Evolutionary conservation across 2,329 filamentous ascomycete species (phyloP), one percentile per base, ranked within the genome.

Genomic region (Chrysoporthe puriensis): DNA sequence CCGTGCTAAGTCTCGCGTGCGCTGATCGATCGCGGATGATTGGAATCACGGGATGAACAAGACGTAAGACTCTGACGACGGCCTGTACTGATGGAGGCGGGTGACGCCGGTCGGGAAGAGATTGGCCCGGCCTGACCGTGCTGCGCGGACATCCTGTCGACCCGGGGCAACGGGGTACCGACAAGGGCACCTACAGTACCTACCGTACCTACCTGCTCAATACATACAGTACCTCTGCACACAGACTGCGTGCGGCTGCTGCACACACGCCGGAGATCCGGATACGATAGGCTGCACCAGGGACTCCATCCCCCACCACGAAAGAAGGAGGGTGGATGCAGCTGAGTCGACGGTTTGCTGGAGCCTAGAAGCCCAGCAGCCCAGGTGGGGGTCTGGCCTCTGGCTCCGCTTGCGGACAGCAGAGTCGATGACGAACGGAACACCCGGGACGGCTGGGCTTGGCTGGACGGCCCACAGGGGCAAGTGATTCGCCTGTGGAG

Each of bases 271-370:
- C n/a, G 54, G 57, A 36, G 54, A 56, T 68, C 61, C 60, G 68
- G 56, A 65, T 68, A 70, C 68, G 62, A 66, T 54, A 36, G 54
- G 67, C 58, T 68, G 63, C 66, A 66, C 63, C 36, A 57, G 36
- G 18, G 46, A 52, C 34, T 44, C 50, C 32, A 63, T 54, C 40
- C 50, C 48, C 48, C 18, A 43, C 50, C 46, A 43, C 43, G 43
- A 62, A 18, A 32, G 32, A 13, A 3, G n/a, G 5, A 43, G 16
- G 44, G 50, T 52, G 36, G 46, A 56, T 56, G 40, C 62, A 63
- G 59, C 43, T 54, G 50, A 32, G 16, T 54, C 26, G 50, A 44
- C 36, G 48, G 57, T 2, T 26, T 52, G 58, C 40, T 59, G 63
- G 3, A 63, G 50, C 36, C 57, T 42, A 43, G 54, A 21, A 21